These are phyloP conservation scores for Mycocentrospora acerina DNA, from an alignment of 2,329 filamentous ascomycete species.

Conservation along the genomic window DNA sequence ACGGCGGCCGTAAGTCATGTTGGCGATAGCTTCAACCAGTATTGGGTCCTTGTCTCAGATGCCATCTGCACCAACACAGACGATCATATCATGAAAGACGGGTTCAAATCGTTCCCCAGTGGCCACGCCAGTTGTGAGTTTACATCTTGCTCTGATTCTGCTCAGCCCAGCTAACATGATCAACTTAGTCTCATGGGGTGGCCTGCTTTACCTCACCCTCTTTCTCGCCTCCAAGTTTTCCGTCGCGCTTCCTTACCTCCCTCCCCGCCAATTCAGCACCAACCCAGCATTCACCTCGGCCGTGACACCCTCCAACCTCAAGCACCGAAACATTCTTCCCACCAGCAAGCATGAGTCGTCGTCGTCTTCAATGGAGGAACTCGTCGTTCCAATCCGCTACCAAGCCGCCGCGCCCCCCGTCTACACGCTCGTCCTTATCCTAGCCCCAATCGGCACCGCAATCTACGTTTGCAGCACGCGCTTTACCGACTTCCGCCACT, in stretches of 20 bases:
- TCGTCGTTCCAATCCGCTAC: constrained; percentile 60
- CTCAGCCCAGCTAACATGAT: not conserved
- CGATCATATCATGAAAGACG: constrained; percentile 66
- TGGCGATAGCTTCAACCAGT: constrained; percentile 51
- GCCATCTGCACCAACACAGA: constrained; percentile 73
- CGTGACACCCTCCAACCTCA: constrained; percentile 39
- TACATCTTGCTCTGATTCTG: not conserved
- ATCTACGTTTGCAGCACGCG: constrained; percentile 83
- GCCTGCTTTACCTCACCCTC: constrained; percentile 80
- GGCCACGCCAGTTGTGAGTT: constrained; percentile 69
- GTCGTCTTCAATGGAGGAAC: constrained; percentile 17
- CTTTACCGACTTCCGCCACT: constrained; percentile 86
- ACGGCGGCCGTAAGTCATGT: constrained; percentile 61
- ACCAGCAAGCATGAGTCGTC: constrained; percentile 27
- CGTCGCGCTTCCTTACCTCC: constrained; percentile 70
- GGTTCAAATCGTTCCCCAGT: constrained; percentile 81
- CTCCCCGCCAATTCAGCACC: constrained; percentile 49
- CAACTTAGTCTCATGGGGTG: constrained; percentile 65
- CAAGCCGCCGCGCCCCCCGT: constrained; percentile 81
- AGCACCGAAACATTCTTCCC: constrained; percentile 21
- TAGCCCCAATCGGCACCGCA: constrained; percentile 72
- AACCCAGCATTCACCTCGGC: constrained; percentile 54
- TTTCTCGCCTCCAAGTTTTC: constrained; percentile 84
- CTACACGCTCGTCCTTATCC: constrained; percentile 70
- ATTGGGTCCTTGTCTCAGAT: constrained; percentile 71